phyloP scores from a whole-genome alignment of 2,329 filamentous ascomycete species.

The Graphiopsis chlorocephala region DNA sequence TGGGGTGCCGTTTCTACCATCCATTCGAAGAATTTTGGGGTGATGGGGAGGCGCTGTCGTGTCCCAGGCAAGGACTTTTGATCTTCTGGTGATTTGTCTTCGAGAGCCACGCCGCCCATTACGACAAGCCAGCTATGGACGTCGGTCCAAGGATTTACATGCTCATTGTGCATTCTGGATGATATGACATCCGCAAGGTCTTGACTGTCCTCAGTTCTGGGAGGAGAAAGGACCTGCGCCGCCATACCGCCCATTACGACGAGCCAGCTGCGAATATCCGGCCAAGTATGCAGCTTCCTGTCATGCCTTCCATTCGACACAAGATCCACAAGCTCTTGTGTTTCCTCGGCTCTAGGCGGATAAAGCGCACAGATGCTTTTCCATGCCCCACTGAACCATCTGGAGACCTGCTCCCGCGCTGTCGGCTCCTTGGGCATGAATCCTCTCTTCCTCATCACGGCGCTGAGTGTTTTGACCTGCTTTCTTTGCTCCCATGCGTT shows the following conservation, averaged over 20 bases:
- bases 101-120: conserved; percentile 23
- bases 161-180: not conserved
- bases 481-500: conserved; percentile 10
- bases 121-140: conserved; percentile 22
- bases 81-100: not conserved
- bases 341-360: not conserved
- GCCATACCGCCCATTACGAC: conserved; percentile 24
- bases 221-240: not conserved
- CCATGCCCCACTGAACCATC: not conserved
- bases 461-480: not conserved
- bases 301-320: not conserved
- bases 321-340: not conserved
- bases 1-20: not conserved
- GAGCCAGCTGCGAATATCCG: conserved; percentile 20
- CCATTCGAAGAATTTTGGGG: not conserved
- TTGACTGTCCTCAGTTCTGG: not conserved
- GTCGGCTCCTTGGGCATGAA: not conserved
- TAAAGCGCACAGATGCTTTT: not conserved
- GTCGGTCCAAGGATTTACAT: conserved; percentile 18
- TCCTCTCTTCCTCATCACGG: not conserved
- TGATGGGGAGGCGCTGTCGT: not conserved
- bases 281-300: conserved; percentile 16
- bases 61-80: not conserved
- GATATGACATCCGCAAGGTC: not conserved
- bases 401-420: not conserved